Base-by-base conservation (phyloP, 495 filamentous ascomycete species). In the Cryomyces minteri region DNA sequence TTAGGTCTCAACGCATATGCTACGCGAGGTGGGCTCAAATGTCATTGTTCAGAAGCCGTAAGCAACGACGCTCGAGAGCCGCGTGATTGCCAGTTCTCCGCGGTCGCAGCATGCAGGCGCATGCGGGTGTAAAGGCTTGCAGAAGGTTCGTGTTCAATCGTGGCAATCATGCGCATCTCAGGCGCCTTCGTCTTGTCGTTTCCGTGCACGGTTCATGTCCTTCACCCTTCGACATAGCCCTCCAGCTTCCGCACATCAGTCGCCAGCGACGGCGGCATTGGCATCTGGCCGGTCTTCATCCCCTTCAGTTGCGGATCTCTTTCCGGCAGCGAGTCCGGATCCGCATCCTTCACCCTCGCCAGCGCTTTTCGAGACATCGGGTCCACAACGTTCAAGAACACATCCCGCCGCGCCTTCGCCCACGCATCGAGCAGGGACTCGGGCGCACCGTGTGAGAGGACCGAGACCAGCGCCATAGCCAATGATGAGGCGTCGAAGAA, bases 351-450 rank as follows among this genome's bases (percentile, higher is more conserved):
- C 40, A 56, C 37, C 9, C 50, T 31, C 36, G 5, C 30, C 40
- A 49, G 48, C 10, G 52, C 45, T 5, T 36, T 39, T 14, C 52
- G 43, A 29, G 51, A 53, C 14, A 38, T 42, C 12, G 51, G 51
- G 39, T 57, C 54, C 9, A 57, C 52, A 12, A 53, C 47, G 12
- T 46, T 51, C 31, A 52, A 28, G 43, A 57, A 57, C 18, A 50
- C 53, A 30, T 53, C 49, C 4, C 52, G 33, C 14, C 54, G 37
- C 2, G 54, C 52, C 5, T 45, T 33, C n/a, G 52, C 44, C 39
- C 51, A 55, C 4, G 53, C 52, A 1, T 54, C 50, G 6, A 55
- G 46, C 10, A 55, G 51, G 30, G 47, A 43, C 12, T 41, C 40
- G 37, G 33, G 44, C 12, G 50, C 38, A 32, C 48, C 44, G 39